Percentiles rank a stretch among this genome's conserved stretches.
phyloP scores from a whole-genome alignment of 305 asterid species.

The Stenogyne calaminthoides region DNA sequence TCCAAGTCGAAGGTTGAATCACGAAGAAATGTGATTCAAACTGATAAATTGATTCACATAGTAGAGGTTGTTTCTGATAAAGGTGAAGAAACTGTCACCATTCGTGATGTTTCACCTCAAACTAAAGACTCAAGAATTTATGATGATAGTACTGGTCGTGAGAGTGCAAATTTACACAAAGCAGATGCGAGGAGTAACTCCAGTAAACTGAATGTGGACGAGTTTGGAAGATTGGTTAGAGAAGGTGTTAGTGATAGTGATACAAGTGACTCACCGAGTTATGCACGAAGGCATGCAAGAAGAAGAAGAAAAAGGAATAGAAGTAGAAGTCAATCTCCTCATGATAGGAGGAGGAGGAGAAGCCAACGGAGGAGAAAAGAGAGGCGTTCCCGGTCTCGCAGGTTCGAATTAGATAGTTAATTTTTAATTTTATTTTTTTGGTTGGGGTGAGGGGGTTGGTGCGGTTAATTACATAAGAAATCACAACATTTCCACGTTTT shows the following conservation, averaged over 20 bases:
- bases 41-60: conserved; percentile 31
- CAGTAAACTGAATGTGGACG: conserved; percentile 59
- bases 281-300: conserved; percentile 52
- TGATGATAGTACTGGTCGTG: conserved; percentile 31
- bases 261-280: conserved; percentile 59
- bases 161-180: conserved; percentile 35
- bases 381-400: conserved; percentile 75
- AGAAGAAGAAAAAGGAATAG: conserved; percentile 58
- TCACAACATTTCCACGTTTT: too few relatives aligned
- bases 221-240: conserved; percentile 90
- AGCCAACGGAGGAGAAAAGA: conserved; percentile 73
- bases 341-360: conserved; percentile 69
- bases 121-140: conserved; percentile 30
- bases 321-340: conserved; percentile 74
- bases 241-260: conserved; percentile 85
- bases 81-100: conserved; percentile 36
- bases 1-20: conserved; percentile 34
- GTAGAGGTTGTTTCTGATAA: conserved; percentile 38
- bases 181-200: conserved; percentile 38
- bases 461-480: too few relatives aligned
- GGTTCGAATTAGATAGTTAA: conserved; percentile 44
- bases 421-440: background rate
- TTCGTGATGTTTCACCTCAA: conserved; percentile 30
- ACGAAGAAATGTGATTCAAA: conserved; percentile 31
- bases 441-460: background rate